Evolutionary conservation across 352 stramenopile genomes (phyloP), one percentile per base, ranked within the genome.

Genomic region (Bremia lactucae): DNA sequence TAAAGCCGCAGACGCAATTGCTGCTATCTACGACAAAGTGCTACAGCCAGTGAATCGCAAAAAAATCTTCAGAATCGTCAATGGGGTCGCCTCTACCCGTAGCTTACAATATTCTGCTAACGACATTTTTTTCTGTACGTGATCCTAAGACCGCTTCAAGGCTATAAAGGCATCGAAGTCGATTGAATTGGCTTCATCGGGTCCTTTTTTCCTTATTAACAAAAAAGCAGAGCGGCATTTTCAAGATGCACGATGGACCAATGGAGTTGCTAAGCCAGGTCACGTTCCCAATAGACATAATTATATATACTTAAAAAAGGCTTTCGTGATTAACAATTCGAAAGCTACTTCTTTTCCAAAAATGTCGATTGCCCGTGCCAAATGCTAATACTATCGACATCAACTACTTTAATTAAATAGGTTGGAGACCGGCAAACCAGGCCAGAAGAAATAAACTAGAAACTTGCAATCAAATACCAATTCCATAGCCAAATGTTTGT

Each of bases 161-260:
- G 59, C 15, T 68, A 69, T 28, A 59, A 73, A 2, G 67, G 68
- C 52, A 87, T 90, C 40, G 78, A 90, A 52, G 75, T 90, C 33
- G 88, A 90, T 52, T 85, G 72, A 8, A 87, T 90, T 39, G 78
- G 75, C 49, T 88, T 88, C 44, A 81, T 82, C 26, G 78, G 78
- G 3, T 88, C 72, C 9, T 88, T 86, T 47, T 85, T n/a, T n/a
- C 87, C 43, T 71, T 81, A 33, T 69, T 66, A 40, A 72, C 70
- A 41, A 46, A 72, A 13, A 64, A 74, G 21, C 78, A 88, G 52
- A 59, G 69, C 39, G 60, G 55, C 31, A 63, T 74, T 42, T 71
- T 88, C 36, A 28, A 72, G 34, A 39, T 51, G n/a, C 46, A 72
- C 25, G 59, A 47, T 13, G 67, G 74, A 5, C 65, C 60, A 0